Evolutionary conservation across 1,284 basidiomycete species (phyloP).

Genomic region (Pterulicium gracile): DNA sequence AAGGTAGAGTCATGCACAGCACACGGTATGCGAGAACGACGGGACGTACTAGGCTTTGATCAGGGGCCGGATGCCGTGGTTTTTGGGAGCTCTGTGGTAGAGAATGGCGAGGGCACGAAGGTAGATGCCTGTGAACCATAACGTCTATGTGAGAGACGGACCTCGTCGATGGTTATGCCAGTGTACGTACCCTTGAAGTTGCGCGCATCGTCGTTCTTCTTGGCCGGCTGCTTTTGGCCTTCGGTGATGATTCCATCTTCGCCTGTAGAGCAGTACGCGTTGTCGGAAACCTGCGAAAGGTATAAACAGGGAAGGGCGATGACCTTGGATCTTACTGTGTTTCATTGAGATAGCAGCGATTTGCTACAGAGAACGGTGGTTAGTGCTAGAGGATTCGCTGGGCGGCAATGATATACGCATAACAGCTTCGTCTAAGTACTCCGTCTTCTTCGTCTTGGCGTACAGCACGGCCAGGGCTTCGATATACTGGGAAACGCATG

Average conservation of each 20-base stretch:
- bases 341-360: not conserved
- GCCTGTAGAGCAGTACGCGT: not conserved
- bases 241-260: not conserved
- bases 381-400: not conserved
- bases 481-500: not conserved
- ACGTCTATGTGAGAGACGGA: not conserved
- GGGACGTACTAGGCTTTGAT: not conserved
- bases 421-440: not conserved
- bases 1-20: not conserved
- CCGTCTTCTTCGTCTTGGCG: not conserved
- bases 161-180: not conserved
- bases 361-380: not conserved
- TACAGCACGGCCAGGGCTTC: not conserved
- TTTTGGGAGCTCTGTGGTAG: not conserved
- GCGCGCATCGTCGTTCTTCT: not conserved
- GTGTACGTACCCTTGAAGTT: not conserved
- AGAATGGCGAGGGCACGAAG: not conserved
- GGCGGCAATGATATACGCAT: not conserved
- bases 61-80: not conserved
- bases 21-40: not conserved
- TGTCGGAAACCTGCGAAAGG: not conserved
- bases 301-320: not conserved
- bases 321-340: not conserved
- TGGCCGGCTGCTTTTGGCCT: not conserved
- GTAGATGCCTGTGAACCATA: not conserved